These are phyloP conservation scores for Psilocybe azurescens DNA, from an alignment of 768 basidiomycete genomes.

Conservation along the genomic window DNA sequence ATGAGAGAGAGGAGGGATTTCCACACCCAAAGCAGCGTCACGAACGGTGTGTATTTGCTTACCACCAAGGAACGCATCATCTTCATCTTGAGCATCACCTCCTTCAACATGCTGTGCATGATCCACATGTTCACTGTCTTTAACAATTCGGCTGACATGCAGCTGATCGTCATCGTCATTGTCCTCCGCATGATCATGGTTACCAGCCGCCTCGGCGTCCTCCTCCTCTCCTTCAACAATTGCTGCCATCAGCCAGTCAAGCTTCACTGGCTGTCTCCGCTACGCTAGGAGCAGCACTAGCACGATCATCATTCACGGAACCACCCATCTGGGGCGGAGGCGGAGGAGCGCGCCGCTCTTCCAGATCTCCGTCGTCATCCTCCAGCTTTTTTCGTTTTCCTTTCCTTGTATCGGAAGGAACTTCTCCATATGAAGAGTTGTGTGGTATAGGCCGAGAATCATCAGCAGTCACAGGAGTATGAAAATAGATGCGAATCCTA, in stretches of 20 bases:
- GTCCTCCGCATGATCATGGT: constrained; percentile 46
- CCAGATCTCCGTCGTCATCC: constrained; percentile 83
- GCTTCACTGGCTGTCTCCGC: constrained; percentile 80
- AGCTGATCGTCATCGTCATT: constrained; percentile 51
- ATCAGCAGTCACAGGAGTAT: constrained; percentile 85
- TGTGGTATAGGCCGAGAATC: constrained; percentile 79
- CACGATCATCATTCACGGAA: constrained; percentile 57
- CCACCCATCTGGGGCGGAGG: constrained; percentile 60
- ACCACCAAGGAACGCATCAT: constrained; percentile 50
- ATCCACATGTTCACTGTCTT: constrained; percentile 40
- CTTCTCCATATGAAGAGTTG: constrained; percentile 51
- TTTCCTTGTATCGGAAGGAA: constrained; percentile 68
- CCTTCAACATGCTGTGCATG: constrained; percentile 31
- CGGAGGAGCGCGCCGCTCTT: constrained; percentile 71
- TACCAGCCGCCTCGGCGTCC: constrained; percentile 51
- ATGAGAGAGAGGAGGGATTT: constrained; percentile 42
- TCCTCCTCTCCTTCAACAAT: constrained; percentile 75
- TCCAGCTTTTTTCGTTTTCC: constrained; percentile 91
- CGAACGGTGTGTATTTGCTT: constrained; percentile 48
- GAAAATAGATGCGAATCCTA: constrained; percentile 90
- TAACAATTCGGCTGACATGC: constrained; percentile 46
- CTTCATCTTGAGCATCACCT: constrained; percentile 33
- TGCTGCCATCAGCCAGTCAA: constrained; percentile 89
- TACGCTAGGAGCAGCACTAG: constrained; percentile 66
- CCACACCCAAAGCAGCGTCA: constrained; percentile 48